Evolutionary conservation across 495 filamentous ascomycete species (phyloP).

Genomic region (Hypoxylon lienhwacheense): DNA sequence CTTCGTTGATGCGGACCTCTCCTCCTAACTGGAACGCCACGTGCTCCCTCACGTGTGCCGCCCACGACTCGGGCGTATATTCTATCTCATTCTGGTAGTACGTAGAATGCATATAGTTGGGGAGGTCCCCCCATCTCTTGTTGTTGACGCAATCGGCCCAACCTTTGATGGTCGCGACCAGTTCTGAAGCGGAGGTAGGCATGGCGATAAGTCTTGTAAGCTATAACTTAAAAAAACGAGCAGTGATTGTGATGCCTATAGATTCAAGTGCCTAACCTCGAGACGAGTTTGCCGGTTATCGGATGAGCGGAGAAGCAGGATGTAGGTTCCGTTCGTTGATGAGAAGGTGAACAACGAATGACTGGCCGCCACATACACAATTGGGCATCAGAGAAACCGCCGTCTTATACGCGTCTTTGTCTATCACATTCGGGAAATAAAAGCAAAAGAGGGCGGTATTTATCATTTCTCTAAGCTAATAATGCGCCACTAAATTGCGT

Average conservation of each 20-base stretch:
- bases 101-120: conserved; percentile 20
- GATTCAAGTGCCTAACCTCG: no score
- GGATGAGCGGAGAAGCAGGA: not conserved
- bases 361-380: conserved; percentile 19
- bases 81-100: conserved; percentile 26
- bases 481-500: conserved; percentile 3
- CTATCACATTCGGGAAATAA: conserved; percentile 18
- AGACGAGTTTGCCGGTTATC: not conserved
- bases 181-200: conserved; percentile 13
- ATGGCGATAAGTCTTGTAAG: conserved; percentile 14
- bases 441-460: conserved; percentile 13
- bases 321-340: conserved; percentile 3
- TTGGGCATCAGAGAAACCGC: conserved; percentile 12
- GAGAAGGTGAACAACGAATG: conserved; percentile 11
- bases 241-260: no score
- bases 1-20: conserved; percentile 22
- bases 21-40: conserved; percentile 22
- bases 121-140: conserved; percentile 27
- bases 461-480: conserved; percentile 1
- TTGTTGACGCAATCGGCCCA: conserved; percentile 26
- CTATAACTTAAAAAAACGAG: no score
- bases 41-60: conserved; percentile 13
- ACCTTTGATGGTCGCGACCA: conserved; percentile 21
- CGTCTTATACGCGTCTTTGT: no score
- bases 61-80: conserved; percentile 25